Base-by-base conservation (phyloP, 1,139 yeast species). In the Pichia sp. region DNA sequence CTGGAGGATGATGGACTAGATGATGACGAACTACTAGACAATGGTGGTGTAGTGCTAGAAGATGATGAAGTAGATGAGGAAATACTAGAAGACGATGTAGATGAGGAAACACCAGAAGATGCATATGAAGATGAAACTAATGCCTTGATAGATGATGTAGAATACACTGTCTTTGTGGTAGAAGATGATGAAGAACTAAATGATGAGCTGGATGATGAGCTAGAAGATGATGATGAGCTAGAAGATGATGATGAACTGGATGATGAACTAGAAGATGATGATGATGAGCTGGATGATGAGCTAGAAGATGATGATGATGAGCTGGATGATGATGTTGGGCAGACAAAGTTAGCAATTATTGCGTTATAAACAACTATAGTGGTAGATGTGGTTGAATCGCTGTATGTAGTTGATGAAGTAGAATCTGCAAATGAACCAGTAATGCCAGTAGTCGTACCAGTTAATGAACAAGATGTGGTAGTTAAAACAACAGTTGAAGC, bases 381-480 rank as follows among this genome's bases (percentile, higher is more conserved):
- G 17, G 50, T 32, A 1, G 43, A 39, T 3, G 39, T 34, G 6
- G 32, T 32, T 2, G 19, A 32, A 20, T 35, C 44, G 7, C 34
- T 8, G 20, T 45, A 42, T 5, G 45, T 40, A 7, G 47, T 37
- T 1, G 44, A 28, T 3, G 36, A 38, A 9, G 42, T 28, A 15
- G 35, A 28, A 12, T 38, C 24, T 12, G 20, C 40, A 43, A 47
- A 51, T 10, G 54, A 45, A 12, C 53, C 54, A 8, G 46, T 40
- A 4, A 45, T n/a, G n/a, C n/a, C n/a, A n/a, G n/a, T 11, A 20
- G 48, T 40, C 12, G 22, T 28, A 22, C 15, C 40, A 12, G 33
- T 30, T 8, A 31, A 18, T 3, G 9, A 20, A 42, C 54, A 51
- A 2, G 53, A 48, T 1, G 54, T 51, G 9, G 47, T 44, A 4